Percentiles rank a stretch among this genome's conserved stretches.
Conservation (phyloP, 768 basidiomycete species). For the Zangia roseola region DNA sequence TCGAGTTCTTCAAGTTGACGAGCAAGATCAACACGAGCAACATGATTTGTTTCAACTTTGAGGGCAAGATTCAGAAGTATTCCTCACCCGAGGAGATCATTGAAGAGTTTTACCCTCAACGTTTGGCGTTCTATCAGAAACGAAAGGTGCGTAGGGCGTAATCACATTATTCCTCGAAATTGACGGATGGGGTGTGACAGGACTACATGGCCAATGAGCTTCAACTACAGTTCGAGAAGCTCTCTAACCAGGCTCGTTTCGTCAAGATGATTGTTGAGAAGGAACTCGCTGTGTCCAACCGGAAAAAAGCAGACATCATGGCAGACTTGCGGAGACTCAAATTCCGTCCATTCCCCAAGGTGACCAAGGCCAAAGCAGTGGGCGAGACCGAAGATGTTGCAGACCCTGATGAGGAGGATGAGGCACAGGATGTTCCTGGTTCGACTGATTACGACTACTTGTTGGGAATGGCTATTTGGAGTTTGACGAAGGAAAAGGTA, state of each 20-base stretch:
- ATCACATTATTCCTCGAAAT: neutral
- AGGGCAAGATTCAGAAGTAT: conserved; percentile 95
- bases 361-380: conserved; percentile 58
- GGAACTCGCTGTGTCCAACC: conserved; percentile 77
- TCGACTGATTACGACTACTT: conserved; percentile 87
- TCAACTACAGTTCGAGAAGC: conserved; percentile 74
- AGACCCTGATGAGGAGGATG: conserved; percentile 50
- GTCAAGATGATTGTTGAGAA: conserved; percentile 93
- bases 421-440: conserved; percentile 39
- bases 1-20: conserved; percentile 90
- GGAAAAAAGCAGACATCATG: conserved; percentile 87
- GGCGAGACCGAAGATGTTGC: conserved; percentile 63
- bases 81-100: conserved; percentile 86
- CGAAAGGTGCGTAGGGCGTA: conserved; percentile 66
- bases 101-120: conserved; percentile 87
- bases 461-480: conserved; percentile 93
- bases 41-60: conserved; percentile 98
- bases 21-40: conserved; percentile 85
- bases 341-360: conserved; percentile 93
- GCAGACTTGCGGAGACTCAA: conserved; percentile 76
- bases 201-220: conserved; percentile 84
- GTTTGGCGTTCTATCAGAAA: conserved; percentile 91
- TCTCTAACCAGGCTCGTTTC: conserved; percentile 95
- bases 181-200: conserved; percentile 38
- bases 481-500: conserved; percentile 91